Conservation (phyloP, 495 filamentous ascomycete species). For the Penicillium canariense region DNA sequence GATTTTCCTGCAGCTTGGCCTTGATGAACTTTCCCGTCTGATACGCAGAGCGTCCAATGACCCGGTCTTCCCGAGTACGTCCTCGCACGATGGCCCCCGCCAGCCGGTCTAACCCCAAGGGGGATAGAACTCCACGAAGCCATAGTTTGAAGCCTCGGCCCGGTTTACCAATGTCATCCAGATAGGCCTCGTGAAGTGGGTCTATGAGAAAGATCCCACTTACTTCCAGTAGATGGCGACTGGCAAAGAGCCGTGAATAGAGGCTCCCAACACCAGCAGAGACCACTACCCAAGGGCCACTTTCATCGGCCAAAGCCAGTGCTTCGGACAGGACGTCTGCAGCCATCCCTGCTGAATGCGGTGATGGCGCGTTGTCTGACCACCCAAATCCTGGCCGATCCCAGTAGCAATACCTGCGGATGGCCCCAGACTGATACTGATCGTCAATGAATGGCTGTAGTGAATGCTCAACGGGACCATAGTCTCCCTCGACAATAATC, state of each 20-base stretch:
- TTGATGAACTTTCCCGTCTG: conserved; percentile 80
- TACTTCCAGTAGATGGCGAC: conserved; percentile 68
- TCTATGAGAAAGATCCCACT: conserved; percentile 83
- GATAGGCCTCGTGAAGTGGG: conserved; percentile 78
- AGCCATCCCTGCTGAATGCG: conserved; percentile 86
- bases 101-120: conserved; percentile 78
- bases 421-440: conserved; percentile 68
- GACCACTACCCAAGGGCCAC: conserved; percentile 76
- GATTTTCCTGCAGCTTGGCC: conserved; percentile 86
- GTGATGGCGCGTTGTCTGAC: conserved; percentile 92
- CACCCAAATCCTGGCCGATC: conserved; percentile 88
- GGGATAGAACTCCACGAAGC: conserved; percentile 79
- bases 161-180: conserved; percentile 61
- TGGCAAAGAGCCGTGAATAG: conserved; percentile 85
- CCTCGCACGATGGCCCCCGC: conserved; percentile 75
- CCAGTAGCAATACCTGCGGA: conserved; percentile 89
- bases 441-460: conserved; percentile 67
- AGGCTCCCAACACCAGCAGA: conserved; percentile 78
- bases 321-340: conserved; percentile 83
- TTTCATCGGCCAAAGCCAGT: conserved; percentile 73
- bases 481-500: conserved; percentile 78
- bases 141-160: conserved; percentile 78
- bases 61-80: conserved; percentile 76
- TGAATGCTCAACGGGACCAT: conserved; percentile 67
- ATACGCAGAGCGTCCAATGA: conserved; percentile 73